A percentile compares a stretch with the other conserved stretches of the same genome.
Conservation (phyloP, 129 eudicot species). For the Pittosporum tobira region DNA sequence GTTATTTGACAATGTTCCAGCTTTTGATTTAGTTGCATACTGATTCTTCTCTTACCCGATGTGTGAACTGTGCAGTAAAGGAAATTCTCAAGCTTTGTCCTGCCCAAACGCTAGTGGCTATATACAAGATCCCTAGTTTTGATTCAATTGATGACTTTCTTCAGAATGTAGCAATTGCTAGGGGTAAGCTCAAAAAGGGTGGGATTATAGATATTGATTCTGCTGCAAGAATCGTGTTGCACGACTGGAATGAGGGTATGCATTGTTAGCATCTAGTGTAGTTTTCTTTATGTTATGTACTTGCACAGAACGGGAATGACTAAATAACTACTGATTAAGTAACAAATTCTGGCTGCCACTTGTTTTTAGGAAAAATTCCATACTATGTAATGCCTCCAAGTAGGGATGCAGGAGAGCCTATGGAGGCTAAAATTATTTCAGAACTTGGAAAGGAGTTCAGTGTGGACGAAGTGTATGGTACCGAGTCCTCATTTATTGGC, state of each 20-base stretch:
- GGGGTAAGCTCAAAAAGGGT: conserved; percentile 95
- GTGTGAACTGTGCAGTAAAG: conserved; percentile 50
- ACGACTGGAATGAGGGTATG: conserved; percentile 96
- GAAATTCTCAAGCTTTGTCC: conserved; percentile 91
- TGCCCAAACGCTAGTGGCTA: conserved; percentile 41
- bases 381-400: conserved; percentile 89
- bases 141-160: conserved; percentile 88
- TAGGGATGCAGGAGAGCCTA: conserved; percentile 50
- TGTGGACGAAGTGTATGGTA: conserved; percentile 77
- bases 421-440: conserved; percentile 68
- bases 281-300: not conserved
- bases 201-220: conserved; percentile 80
- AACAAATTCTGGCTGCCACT: not conserved
- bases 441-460: conserved; percentile 87
- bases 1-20: too few species aligned
- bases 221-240: conserved; percentile 89
- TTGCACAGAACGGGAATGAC: not conserved
- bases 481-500: conserved; percentile 85
- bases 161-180: conserved; percentile 68
- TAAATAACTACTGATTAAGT: not conserved
- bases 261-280: not conserved
- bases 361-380: conserved; percentile 79
- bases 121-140: conserved; percentile 74
- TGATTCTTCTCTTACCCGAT: not conserved
- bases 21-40: too few species aligned